Percentiles rank a stretch among this genome's conserved stretches.
Evolutionary conservation across 1,284 basidiomycete genomes (phyloP).

Genomic region (Heimioporus punctisporus): DNA sequence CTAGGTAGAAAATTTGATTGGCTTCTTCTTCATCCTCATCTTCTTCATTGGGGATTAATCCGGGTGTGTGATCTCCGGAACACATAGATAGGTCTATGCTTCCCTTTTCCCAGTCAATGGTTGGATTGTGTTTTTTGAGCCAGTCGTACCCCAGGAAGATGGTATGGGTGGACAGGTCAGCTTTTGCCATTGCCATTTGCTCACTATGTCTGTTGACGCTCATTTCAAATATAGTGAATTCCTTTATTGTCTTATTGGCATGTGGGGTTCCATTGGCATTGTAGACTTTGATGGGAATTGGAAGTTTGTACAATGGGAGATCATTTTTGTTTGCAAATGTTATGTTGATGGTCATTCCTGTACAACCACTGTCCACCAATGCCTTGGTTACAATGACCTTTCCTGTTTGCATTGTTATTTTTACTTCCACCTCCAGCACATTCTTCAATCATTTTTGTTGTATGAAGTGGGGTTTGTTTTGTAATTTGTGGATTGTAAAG

Average conservation of each 20-base stretch:
- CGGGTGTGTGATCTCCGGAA: too few relatives aligned
- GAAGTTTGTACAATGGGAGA: neutral
- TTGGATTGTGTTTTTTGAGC: too few relatives aligned
- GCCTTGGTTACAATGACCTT: neutral
- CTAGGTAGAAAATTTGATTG: too few relatives aligned
- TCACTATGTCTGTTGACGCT: too few relatives aligned
- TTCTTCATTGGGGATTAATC: too few relatives aligned
- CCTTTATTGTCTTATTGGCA: slow-evolving; percentile 4
- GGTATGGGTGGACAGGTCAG: too few relatives aligned
- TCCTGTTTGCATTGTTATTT: neutral
- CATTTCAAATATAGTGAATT: too few relatives aligned
- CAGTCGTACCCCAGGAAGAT: too few relatives aligned
- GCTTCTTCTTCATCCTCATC: too few relatives aligned
- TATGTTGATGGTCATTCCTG: neutral
- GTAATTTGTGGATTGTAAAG: neutral
- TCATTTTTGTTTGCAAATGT: neutral
- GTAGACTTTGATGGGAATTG: slow-evolving; percentile 20
- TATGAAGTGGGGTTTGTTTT: neutral
- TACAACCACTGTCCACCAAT: neutral
- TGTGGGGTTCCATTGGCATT: slow-evolving; percentile 22
- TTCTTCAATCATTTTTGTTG: neutral
- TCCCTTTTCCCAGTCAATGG: too few relatives aligned
- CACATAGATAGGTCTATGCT: too few relatives aligned
- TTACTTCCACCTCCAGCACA: neutral
- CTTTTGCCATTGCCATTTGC: too few relatives aligned